Percentiles rank a stretch among this genome's conserved stretches.
Evolutionary conservation across 1,139 yeast species (phyloP).

Genomic region (Lodderomyces orthopsilosis): DNA sequence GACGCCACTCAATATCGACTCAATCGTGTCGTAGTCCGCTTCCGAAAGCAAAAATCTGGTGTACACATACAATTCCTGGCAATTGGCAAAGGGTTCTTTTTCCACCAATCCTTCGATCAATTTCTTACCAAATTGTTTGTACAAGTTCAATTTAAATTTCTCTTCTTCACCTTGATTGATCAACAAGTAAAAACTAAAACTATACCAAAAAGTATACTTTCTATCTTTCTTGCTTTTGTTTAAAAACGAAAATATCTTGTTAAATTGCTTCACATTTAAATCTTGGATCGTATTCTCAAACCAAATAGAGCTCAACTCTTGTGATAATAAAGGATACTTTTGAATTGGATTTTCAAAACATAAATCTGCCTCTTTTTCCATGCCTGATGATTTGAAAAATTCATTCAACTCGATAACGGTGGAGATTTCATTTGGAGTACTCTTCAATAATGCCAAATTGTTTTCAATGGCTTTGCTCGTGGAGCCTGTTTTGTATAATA

Average conservation of each 20-base stretch:
- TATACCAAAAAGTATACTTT: slow-evolving; percentile 46
- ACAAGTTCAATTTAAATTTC: slow-evolving; percentile 37
- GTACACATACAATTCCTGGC: slow-evolving; percentile 61
- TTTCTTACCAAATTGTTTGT: slow-evolving; percentile 56
- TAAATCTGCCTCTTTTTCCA: slow-evolving; percentile 33
- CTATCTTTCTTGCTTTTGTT: slow-evolving; percentile 31
- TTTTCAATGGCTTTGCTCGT: slow-evolving; percentile 40
- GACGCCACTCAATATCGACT: slow-evolving; percentile 27
- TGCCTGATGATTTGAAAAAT: slow-evolving; percentile 35
- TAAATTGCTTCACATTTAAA: slow-evolving; percentile 41
- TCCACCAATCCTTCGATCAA: slow-evolving; percentile 37
- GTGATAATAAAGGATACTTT: slow-evolving; percentile 46
- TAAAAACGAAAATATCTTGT: slow-evolving; percentile 45
- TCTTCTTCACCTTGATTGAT: slow-evolving; percentile 22
- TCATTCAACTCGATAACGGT: slow-evolving; percentile 48
- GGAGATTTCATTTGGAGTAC: slow-evolving; percentile 54
- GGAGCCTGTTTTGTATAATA: slow-evolving; percentile 43
- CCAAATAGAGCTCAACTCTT: slow-evolving; percentile 46
- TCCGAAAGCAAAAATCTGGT: slow-evolving; percentile 43
- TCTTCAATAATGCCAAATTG: slow-evolving; percentile 39
- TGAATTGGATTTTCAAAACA: slow-evolving; percentile 57
- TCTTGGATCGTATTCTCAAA: slow-evolving; percentile 38
- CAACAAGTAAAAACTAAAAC: slow-evolving; percentile 37
- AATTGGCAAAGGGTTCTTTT: slow-evolving; percentile 37
- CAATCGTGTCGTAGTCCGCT: slow-evolving; percentile 28